Evolutionary conservation across 352 stramenopile species (phyloP).

Genomic region (Phytophthora litchii): DNA sequence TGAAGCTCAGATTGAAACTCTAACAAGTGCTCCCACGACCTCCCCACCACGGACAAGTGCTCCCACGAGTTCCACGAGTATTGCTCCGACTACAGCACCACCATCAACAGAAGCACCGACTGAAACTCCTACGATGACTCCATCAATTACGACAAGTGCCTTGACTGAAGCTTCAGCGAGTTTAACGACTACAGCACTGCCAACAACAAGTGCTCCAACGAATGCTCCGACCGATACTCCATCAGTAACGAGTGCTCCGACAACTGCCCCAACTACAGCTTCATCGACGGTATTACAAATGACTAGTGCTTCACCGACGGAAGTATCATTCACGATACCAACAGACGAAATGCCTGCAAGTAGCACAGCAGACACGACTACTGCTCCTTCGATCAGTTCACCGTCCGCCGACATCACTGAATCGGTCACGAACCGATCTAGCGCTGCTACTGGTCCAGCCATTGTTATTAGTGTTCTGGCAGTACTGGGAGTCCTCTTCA

Average conservation of each 20-base stretch:
- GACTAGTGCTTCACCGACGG: neutral
- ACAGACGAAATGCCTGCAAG: neutral
- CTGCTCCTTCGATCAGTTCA: neutral
- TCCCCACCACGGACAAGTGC: too few relatives aligned
- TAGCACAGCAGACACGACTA: neutral
- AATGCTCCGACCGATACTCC: neutral
- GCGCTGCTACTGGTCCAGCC: neutral
- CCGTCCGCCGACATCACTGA: slow-evolving; percentile 1
- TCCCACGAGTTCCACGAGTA: too few relatives aligned
- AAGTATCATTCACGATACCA: neutral
- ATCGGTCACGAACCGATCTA: slow-evolving; percentile 11
- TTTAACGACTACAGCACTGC: neutral
- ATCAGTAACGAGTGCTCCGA: neutral
- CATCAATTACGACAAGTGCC: neutral
- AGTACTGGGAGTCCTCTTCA: slow-evolving; percentile 21
- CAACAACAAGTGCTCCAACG: neutral
- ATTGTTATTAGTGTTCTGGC: slow-evolving; percentile 25
- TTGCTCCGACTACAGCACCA: neutral
- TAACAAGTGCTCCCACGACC: too few relatives aligned
- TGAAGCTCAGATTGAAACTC: too few relatives aligned
- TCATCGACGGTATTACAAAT: too few relatives aligned
- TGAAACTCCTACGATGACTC: neutral
- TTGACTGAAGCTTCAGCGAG: neutral
- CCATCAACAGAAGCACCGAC: neutral
- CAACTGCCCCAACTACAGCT: neutral